Base-by-base conservation (phyloP, 2,329 filamentous ascomycete genomes). In the Trichoderma endophyticum region DNA sequence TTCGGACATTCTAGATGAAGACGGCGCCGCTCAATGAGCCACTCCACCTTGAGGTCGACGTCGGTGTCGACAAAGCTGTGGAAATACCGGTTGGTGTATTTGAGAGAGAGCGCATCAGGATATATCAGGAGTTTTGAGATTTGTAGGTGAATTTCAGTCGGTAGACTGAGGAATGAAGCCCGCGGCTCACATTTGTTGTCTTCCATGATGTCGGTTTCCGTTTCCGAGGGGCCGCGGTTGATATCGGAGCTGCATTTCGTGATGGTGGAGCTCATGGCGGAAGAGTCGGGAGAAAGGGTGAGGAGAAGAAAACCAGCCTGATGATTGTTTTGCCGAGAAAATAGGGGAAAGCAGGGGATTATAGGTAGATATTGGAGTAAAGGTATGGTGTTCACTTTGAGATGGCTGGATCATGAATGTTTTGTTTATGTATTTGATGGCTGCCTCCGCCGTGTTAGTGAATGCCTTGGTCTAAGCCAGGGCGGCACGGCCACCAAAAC, bases 21-120 rank as follows among this genome's bases (percentile, higher is more conserved):
- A 60, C 83, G 86, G 21, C 89, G 86, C 14, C 91, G 86, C 75
- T 91, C 85, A 72, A 93, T 84, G 5, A 93, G 83, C 91, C 91
- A 93, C 71, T 88, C 86, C 14, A 93, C 86, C 78, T 93, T 92
- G 59, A 92, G 83, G 32, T 84, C 80, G 34, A 93, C 83, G 43
- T 89, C 90, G 0, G 91, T 93, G 78, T 90, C 86, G 73, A 93
- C 89, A 2, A 92, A 80, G 62, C 79, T 76, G 81, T 90, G 90
- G 79, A 93, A 90, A 77, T 91, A 85, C 72, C 86, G 85, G 77
- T 82, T 89, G 24, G 87, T 87, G 78, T 93, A 90, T 77, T 93
- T 93, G 18, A 93, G 82, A 0, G 90, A 91, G 1, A 93, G 84
- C 0, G 91, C 91, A 73, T 93, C 91, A 0, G 91, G 91, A 73